Conservation (phyloP, 1,284 basidiomycete genomes). For the Rhodofomes roseus region DNA sequence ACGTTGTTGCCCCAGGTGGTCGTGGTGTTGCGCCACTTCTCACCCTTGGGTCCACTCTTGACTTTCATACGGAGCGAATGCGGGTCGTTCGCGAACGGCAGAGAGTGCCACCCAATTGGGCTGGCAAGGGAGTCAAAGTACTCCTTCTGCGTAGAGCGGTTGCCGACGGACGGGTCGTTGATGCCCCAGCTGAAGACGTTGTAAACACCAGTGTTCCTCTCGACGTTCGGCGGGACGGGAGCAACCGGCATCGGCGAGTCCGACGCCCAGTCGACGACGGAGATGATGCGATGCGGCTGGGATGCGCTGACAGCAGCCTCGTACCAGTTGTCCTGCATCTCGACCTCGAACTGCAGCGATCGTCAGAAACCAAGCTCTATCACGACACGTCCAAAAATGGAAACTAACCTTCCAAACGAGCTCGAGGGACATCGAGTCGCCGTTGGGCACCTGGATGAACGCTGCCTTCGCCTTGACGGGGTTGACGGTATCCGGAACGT, state of each 20-base stretch:
- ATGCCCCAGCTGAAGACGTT: conserved; percentile 71
- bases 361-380: neutral
- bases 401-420: conserved; percentile 69
- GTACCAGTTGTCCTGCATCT: conserved; percentile 87
- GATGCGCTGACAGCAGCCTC: conserved; percentile 66
- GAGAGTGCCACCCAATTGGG: conserved; percentile 85
- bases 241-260: conserved; percentile 50
- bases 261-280: conserved; percentile 81
- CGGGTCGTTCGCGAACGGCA: conserved; percentile 62
- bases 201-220: conserved; percentile 47
- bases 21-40: conserved; percentile 61
- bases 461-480: conserved; percentile 72
- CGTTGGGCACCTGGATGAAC: conserved; percentile 70
- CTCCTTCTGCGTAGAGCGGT: conserved; percentile 54
- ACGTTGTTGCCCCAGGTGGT: conserved; percentile 92
- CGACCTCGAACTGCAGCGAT: conserved; percentile 64
- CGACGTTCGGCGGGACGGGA: conserved; percentile 37
- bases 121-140: conserved; percentile 73
- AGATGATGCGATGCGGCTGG: conserved; percentile 67
- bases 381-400: neutral
- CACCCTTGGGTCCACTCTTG: conserved; percentile 17
- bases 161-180: conserved; percentile 69
- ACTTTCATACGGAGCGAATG: conserved; percentile 17
- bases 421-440: conserved; percentile 49
- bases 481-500: conserved; percentile 68